phyloP scores from a whole-genome alignment of 2,329 filamentous ascomycete species.

The Sordariomycetes sp. region DNA sequence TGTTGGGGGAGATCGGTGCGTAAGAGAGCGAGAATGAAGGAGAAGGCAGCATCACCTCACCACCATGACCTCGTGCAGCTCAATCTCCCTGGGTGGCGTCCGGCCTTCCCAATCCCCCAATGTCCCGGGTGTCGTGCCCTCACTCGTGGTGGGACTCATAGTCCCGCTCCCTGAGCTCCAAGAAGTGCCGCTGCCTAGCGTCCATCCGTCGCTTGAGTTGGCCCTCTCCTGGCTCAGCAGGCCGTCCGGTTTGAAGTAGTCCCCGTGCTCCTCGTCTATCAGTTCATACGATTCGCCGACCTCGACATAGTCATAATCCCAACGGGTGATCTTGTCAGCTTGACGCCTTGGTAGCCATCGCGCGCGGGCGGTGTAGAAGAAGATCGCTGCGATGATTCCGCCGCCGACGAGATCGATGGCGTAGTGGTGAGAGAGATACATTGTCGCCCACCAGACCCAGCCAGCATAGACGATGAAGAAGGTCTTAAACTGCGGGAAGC shows the following conservation, averaged over 20 bases:
- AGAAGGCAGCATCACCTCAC: too few species aligned
- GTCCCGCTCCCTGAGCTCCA: constrained; percentile 37
- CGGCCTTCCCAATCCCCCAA: constrained; percentile 27
- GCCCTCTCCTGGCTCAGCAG: constrained; percentile 31
- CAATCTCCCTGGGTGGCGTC: constrained; percentile 28
- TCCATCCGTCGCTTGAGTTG: constrained; percentile 78
- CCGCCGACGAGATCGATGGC: constrained; percentile 87
- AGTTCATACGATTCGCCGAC: constrained; percentile 52
- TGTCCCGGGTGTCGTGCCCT: constrained; percentile 22
- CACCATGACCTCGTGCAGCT: constrained; percentile 36
- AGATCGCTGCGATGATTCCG: constrained; percentile 65
- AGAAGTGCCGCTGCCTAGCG: constrained; percentile 65
- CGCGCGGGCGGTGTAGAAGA: constrained; percentile 74
- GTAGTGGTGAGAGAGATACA: constrained; percentile 97
- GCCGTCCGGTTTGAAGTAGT: constrained; percentile 35
- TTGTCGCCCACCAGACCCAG: constrained; percentile 98
- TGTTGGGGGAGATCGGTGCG: background rate
- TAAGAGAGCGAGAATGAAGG: too few species aligned
- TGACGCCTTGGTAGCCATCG: constrained; percentile 78
- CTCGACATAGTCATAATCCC: constrained; percentile 94
- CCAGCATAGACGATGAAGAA: constrained; percentile 76
- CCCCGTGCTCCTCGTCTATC: constrained; percentile 36
- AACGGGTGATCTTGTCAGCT: constrained; percentile 75
- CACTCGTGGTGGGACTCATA: constrained; percentile 39
- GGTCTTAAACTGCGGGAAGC: constrained; percentile 75